A percentile compares a stretch with the other conserved stretches of the same genome.
Conservation (phyloP, 371 early-diverging fungal genomes). For the Dipsacomyces acuminosporus region DNA sequence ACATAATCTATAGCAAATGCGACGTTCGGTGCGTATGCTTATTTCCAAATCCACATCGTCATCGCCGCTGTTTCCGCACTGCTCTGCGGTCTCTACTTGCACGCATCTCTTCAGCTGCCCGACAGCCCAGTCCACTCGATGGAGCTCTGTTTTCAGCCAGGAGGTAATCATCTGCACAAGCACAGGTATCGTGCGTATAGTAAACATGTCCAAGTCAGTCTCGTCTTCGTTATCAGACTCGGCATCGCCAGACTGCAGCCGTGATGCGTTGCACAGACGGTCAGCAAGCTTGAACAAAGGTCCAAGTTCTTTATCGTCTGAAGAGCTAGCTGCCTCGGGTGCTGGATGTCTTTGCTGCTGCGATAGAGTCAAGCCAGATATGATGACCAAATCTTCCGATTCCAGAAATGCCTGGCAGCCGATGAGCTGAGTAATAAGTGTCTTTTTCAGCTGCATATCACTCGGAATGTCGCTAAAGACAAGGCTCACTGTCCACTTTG, state of each 20-base stretch:
- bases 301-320: conserved; percentile 13
- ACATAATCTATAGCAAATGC: conserved; percentile 21
- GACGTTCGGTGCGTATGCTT: conserved; percentile 25
- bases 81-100: conserved; percentile 5
- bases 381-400: neutral
- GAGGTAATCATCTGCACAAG: conserved; percentile 5
- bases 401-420: conserved; percentile 20
- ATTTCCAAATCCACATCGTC: conserved; percentile 11
- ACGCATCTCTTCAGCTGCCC: conserved; percentile 17
- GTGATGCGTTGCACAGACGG: conserved; percentile 14
- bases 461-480: conserved; percentile 14
- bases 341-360: neutral
- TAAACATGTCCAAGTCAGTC: conserved; percentile 16
- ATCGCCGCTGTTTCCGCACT: neutral
- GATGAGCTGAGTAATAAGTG: conserved; percentile 3
- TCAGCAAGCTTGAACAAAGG: conserved; percentile 7
- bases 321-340: neutral
- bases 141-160: conserved; percentile 24
- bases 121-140: conserved; percentile 25
- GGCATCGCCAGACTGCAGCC: conserved; percentile 8
- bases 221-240: conserved; percentile 4
- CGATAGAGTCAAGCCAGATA: neutral
- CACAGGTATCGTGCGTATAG: conserved; percentile 23
- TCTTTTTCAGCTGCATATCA: conserved; percentile 16
- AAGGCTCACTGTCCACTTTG: conserved; percentile 11